Evolutionary conservation across 257 asterid genomes (phyloP).

Genomic region (Marsdenia floribunda): DNA sequence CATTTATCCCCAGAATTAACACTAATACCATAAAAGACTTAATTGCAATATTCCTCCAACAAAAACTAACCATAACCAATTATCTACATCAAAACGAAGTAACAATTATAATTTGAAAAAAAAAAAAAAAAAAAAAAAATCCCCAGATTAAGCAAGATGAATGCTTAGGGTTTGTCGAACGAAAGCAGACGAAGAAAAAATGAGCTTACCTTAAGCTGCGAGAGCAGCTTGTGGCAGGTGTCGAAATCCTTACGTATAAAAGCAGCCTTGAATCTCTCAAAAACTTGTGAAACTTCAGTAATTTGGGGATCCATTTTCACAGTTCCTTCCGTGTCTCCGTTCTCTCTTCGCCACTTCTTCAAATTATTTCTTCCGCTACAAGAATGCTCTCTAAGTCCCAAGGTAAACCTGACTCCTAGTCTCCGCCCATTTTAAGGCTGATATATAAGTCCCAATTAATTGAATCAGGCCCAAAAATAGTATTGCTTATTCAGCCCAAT

Average conservation of each 20-base stretch:
- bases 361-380: constrained; percentile 15
- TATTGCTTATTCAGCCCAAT: neutral
- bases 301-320: constrained; percentile 60
- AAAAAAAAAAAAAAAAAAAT: neutral
- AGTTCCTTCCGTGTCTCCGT: neutral
- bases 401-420: too few relatives aligned
- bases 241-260: constrained; percentile 61
- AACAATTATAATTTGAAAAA: neutral
- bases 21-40: neutral
- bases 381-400: neutral
- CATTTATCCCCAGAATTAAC: neutral
- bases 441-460: neutral
- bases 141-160: neutral
- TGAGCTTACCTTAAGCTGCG: constrained; percentile 60
- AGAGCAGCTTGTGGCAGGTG: constrained; percentile 50
- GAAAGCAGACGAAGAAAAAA: neutral
- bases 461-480: neutral
- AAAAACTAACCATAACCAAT: neutral
- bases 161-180: neutral
- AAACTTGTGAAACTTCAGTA: constrained; percentile 57
- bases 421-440: neutral
- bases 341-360: neutral
- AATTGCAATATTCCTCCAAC: neutral
- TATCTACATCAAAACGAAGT: neutral
- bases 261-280: constrained; percentile 78